Percentiles rank a stretch among this genome's conserved stretches.
These are phyloP conservation scores for Rhodotorula graminis DNA, from an alignment of 768 basidiomycete genomes.

Conservation along the genomic window DNA sequence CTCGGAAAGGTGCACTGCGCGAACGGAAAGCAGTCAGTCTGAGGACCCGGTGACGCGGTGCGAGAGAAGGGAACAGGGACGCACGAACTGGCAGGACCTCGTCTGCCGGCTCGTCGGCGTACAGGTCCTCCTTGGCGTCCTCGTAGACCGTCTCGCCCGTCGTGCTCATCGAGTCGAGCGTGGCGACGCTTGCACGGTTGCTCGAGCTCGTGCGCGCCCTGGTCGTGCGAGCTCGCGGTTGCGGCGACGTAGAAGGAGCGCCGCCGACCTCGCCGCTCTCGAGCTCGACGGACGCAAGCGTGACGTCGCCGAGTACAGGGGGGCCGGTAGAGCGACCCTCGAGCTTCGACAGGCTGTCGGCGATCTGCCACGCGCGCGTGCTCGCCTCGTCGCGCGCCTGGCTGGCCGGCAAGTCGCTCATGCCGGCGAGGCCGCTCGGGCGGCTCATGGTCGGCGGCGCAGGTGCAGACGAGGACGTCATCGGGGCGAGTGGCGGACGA, in stretches of 20 bases:
- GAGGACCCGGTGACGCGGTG: fast-evolving
- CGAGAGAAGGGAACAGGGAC: not conserved
- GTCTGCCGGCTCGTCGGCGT: not conserved
- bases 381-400: not conserved
- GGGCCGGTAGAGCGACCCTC: not conserved
- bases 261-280: not conserved
- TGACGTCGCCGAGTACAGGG: not conserved
- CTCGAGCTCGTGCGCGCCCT: not conserved
- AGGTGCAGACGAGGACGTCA: too few species aligned
- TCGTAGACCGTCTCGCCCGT: slow-evolving; percentile 14
- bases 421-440: too few species aligned
- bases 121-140: not conserved
- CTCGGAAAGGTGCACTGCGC: not conserved
- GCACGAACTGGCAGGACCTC: not conserved
- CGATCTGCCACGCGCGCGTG: not conserved
- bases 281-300: not conserved
- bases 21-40: not conserved
- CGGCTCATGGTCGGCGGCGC: not conserved
- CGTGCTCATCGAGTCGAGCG: slow-evolving; percentile 5
- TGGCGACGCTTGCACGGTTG: not conserved
- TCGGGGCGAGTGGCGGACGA: too few species aligned
- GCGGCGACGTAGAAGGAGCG: not conserved
- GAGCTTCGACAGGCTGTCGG: not conserved
- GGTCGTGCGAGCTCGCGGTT: not conserved
- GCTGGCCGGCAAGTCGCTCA: too few species aligned